Evolutionary conservation across 1,284 basidiomycete genomes (phyloP), one percentile per base, ranked within the genome.

Genomic region (Pseudozyma tsukubaensis): DNA sequence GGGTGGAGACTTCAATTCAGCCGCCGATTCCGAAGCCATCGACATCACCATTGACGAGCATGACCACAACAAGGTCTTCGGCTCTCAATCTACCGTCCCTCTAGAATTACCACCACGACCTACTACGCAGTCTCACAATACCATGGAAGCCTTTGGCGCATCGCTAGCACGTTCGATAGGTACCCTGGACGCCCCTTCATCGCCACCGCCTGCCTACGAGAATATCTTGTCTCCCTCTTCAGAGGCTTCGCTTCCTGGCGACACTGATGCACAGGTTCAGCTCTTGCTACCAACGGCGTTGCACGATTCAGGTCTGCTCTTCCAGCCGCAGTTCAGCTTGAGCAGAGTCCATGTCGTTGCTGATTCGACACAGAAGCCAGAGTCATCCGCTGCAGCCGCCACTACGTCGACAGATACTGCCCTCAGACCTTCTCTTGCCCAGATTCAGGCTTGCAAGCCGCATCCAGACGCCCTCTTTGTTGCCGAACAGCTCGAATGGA

Each of bases 401-500:
- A 14, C 16, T 37, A 16, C 53, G 14, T 24, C 53, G 35, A 8
- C 47, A 21, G 48, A 59, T 10, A 29, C 34, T 7, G 53, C 45
- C 14, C 21, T 36, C 8, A 29, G 45, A 4, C 71, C 71, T 6
- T 43, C 51, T 1, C 37, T 62, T 39, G 55, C 42, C 10, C 34
- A 64, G 7, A 64, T 68, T 24, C 10, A 51, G 18, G 68, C 59
- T 24, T 55, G 75, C 34, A 71, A 72, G 24, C 77, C 77, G 34
- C 65, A 69, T 53, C 68, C 73, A 9, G 45, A 64, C 7, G 77
- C 77, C 18, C 49, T 72, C 24, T 75, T 77, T 49, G 69, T 67
- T 11, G 57, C 77, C n/a, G 75, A 73, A 36, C 55, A 58, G 16
- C 72, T 77, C 54, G 74, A 79, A 42, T 79, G 77, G 77, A 51